Evolutionary conservation across 1,284 basidiomycete genomes (phyloP), one percentile per base, ranked within the genome.

Genomic region (Cryptococcus sp.): DNA sequence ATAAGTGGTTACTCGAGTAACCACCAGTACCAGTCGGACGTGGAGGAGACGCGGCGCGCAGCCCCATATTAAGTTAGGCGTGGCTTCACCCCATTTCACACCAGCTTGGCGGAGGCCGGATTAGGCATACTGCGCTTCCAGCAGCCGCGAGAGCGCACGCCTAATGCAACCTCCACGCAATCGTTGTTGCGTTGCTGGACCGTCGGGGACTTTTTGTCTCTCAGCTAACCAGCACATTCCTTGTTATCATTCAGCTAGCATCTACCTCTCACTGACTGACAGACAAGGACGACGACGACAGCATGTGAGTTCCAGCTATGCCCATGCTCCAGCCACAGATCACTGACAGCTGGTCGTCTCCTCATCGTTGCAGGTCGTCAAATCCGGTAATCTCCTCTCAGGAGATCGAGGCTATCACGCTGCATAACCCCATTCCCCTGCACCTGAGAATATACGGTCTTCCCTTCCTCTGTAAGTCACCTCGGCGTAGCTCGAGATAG

Each of bases 401-500:
- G 55, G 94, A 98, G 80, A 93, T 98, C 59, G 85, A 86, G 52
- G 81, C 83, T 52, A 87, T 93, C 61, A 87, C 86, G 65, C 82
- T 98, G 57, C 91, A 93, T 76, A 84, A 87, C 66, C 83, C 86
- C 57, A 84, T 93, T 49, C 91, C 92, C 5, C 83, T 87, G 79
- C 85, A 87, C 68, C 83, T 83, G 22, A 87, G 94, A 71, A 75
- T 96, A 58, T 99, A 99, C 78, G 85, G 87, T 15, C 62, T 89
- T 15, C 94, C 94, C 0, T 93, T 93, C 76, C 82, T 93, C 16
- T 85, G 70, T 77, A 46, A 62, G 74, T 66, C 40, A 8, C 42
- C n/a, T n/a, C 22, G 11, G 86, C 58, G 84, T 93, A 50, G 90
- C 91, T 6, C 83, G 86, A 80, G 85, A 87, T 67, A 83, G 83